Evolutionary conservation across 176 grass and related monocot species (phyloP).

Genomic region (Juncus inflexus): DNA sequence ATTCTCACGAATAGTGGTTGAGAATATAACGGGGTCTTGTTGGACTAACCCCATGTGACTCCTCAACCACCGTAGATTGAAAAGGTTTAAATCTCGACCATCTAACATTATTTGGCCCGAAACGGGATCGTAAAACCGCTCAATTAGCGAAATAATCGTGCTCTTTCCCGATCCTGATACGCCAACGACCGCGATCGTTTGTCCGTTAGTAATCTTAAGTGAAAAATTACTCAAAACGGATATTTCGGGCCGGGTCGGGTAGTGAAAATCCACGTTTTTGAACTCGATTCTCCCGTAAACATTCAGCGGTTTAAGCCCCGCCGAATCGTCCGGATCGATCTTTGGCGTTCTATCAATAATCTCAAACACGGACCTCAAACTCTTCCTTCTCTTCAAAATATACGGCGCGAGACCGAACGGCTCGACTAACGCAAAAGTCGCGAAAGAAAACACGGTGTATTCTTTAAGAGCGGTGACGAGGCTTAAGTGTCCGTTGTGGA

Average conservation of each 20-base stretch:
- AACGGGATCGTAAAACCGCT: constrained; percentile 87
- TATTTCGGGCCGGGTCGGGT: constrained; percentile 73
- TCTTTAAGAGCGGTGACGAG: constrained; percentile 85
- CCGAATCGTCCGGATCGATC: constrained; percentile 89
- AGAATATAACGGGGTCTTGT: constrained; percentile 98
- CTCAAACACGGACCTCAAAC: constrained; percentile 76
- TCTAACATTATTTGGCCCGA: constrained; percentile 87
- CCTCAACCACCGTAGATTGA: constrained; percentile 93
- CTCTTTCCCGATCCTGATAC: constrained; percentile 95
- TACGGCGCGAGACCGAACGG: constrained; percentile 98
- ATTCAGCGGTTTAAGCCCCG: constrained; percentile 87
- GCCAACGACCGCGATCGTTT: constrained; percentile 92
- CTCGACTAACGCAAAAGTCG: constrained; percentile 81
- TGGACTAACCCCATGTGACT: constrained; percentile 90
- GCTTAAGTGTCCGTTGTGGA: constrained; percentile 50
- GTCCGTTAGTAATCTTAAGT: constrained; percentile 84
- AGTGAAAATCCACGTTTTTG: constrained; percentile 83
- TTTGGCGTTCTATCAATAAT: constrained; percentile 81
- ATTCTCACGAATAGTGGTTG: constrained; percentile 95
- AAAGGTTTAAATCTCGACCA: constrained; percentile 86
- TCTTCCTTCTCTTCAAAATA: constrained; percentile 82
- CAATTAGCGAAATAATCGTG: constrained; percentile 84
- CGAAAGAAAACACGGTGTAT: constrained; percentile 95
- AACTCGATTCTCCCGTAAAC: constrained; percentile 96
- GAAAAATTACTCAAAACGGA: constrained; percentile 91